A percentile compares a stretch with the other conserved stretches of the same genome.
Evolutionary conservation across 2,329 filamentous ascomycete genomes (phyloP).

Genomic region (Plenodomus lindquistii): DNA sequence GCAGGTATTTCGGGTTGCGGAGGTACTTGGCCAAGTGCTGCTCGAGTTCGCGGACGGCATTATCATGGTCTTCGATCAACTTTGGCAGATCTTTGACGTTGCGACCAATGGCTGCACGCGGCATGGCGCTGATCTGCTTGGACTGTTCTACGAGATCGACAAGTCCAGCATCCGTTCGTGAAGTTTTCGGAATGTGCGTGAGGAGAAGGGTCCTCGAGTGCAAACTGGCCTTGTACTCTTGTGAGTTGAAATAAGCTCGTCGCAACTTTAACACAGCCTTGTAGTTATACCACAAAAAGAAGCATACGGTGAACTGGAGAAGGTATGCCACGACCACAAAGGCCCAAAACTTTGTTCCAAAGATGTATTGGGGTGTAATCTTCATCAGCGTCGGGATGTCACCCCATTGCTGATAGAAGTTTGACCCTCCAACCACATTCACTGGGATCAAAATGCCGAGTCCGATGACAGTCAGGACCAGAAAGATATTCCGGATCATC

Average conservation of each 20-base stretch:
- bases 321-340: slow-evolving; percentile 63
- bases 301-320: slow-evolving; percentile 73
- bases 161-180: slow-evolving; percentile 85
- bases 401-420: slow-evolving; percentile 32
- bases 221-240: slow-evolving; percentile 84
- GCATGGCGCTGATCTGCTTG: slow-evolving; percentile 74
- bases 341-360: slow-evolving; percentile 58
- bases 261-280: slow-evolving; percentile 69
- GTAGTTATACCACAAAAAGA: slow-evolving; percentile 91
- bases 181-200: slow-evolving; percentile 77
- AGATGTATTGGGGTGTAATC: slow-evolving; percentile 64
- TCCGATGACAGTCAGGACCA: slow-evolving; percentile 72
- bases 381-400: slow-evolving; percentile 43
- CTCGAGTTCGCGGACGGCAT: slow-evolving; percentile 80
- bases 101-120: slow-evolving; percentile 79
- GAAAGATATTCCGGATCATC: slow-evolving; percentile 91
- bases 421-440: slow-evolving; percentile 59
- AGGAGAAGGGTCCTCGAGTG: slow-evolving; percentile 72
- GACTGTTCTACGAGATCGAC: slow-evolving; percentile 78
- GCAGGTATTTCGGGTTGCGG: slow-evolving; percentile 79
- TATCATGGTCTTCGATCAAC: slow-evolving; percentile 80
- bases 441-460: slow-evolving; percentile 79
- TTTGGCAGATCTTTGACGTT: slow-evolving; percentile 89
- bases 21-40: slow-evolving; percentile 79
- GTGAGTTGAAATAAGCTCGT: slow-evolving; percentile 77